Evolutionary conservation across 176 grass and related monocot genomes (phyloP).

Genomic region (Phyllostachys edulis): DNA sequence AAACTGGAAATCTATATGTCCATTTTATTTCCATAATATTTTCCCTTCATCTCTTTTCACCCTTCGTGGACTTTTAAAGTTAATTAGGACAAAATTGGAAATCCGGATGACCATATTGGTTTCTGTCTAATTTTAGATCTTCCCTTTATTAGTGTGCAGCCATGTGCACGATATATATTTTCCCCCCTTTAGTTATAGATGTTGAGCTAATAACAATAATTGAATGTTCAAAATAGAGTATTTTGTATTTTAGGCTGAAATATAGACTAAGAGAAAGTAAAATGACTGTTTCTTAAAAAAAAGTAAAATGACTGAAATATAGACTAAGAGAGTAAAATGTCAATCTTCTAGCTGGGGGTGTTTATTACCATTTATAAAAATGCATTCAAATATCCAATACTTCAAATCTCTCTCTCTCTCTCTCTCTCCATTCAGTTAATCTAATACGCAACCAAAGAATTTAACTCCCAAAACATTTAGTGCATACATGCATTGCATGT

Average conservation of each 20-base stretch:
- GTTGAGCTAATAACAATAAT: not conserved
- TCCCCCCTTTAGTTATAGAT: not conserved
- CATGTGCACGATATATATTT: not conserved
- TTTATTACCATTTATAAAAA: not conserved
- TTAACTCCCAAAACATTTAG: not conserved
- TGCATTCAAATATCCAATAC: not conserved
- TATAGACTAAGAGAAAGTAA: not conserved
- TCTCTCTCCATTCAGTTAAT: not conserved
- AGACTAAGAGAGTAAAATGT: not conserved
- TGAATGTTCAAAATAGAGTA: not conserved
- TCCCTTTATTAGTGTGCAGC: not conserved
- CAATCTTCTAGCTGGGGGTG: not conserved
- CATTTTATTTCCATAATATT: not conserved
- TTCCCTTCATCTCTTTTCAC: not conserved
- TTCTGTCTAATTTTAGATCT: not conserved
- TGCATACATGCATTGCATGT: constrained; percentile 3
- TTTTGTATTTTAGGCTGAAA: not conserved
- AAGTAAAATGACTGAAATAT: not conserved
- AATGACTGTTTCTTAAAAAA: not conserved
- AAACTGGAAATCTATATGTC: not conserved
- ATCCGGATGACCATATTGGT: not conserved
- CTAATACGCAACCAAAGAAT: not conserved
- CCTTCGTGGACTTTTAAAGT: not conserved
- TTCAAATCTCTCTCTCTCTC: not conserved
- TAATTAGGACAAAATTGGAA: not conserved